Evolutionary conservation across 176 grass and related monocot genomes (phyloP).

Genomic region (Saccharum spontaneum): DNA sequence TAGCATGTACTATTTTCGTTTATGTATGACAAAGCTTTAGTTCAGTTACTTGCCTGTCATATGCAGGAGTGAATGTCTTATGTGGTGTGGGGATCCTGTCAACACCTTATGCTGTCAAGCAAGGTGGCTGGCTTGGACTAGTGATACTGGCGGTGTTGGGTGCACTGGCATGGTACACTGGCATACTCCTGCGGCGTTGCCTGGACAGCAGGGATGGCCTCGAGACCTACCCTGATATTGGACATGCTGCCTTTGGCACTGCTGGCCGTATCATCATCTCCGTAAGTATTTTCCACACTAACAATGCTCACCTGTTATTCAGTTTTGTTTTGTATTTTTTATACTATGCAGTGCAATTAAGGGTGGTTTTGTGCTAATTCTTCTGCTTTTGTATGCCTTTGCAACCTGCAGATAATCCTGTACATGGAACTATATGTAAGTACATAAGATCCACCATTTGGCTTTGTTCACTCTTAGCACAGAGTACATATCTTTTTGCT

Average conservation of each 20-base stretch:
- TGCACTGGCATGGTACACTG: conserved; percentile 74
- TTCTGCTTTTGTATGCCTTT: conserved; percentile 20
- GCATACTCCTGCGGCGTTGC: conserved; percentile 71
- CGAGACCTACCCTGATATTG: conserved; percentile 87
- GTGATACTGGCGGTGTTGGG: conserved; percentile 56
- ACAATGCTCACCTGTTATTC: not conserved
- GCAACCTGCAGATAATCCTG: conserved; percentile 71
- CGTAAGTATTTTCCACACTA: conserved; percentile 35
- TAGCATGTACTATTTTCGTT: not conserved
- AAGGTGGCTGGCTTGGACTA: conserved; percentile 78
- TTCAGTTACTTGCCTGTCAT: not conserved
- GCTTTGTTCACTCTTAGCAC: not conserved
- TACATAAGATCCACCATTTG: conserved; percentile 1
- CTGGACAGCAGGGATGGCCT: conserved; percentile 79
- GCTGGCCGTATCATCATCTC: conserved; percentile 72
- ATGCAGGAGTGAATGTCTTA: conserved; percentile 83
- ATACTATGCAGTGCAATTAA: not conserved
- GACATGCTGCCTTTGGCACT: conserved; percentile 89
- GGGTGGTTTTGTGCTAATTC: conserved; percentile 12
- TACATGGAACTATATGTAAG: conserved; percentile 96
- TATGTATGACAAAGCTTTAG: not conserved
- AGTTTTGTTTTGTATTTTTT: conserved; percentile 12
- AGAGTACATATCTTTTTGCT: not conserved
- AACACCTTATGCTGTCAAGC: conserved; percentile 78
- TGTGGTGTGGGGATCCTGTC: conserved; percentile 94